Evolutionary conservation across 2,329 filamentous ascomycete genomes (phyloP), one percentile per base, ranked within the genome.

Genomic region (Paramyrothecium roridum): DNA sequence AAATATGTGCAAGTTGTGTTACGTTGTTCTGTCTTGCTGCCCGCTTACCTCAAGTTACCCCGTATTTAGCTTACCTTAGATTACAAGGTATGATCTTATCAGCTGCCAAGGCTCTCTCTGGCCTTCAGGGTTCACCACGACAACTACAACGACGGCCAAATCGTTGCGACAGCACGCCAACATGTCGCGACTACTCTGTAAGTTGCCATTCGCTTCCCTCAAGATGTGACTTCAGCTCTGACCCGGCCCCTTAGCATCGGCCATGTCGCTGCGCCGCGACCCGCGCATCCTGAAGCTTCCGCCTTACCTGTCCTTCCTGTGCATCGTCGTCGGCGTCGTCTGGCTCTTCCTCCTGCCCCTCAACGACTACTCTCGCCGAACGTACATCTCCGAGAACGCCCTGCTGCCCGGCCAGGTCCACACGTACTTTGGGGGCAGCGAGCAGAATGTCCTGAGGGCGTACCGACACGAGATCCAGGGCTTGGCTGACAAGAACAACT

Each of bases 311-410:
- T 97, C 93, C 34, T 81, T 91, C 52, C 77, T 96, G 45, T 96
- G 90, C 73, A 86, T 98, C 64, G 65, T 93, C 50, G 83, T 96
- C 65, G 95, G 95, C 53, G 83, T 97, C 54, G 83, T 85, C 63
- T 99, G 93, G 91, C 85, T 99, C 16, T 84, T 97, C 21, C 80
- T 98, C 33, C 84, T 99, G 2, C 95, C 95, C 3, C 81, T 98
- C 53, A 84, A 98, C 72, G 84, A 93, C 62, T 96, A 98, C 76
- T 96, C 92, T 52, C 86, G 95, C 61, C 82, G 84, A 57, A 99
- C 93, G 1, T 99, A 99, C 73, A 95, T 99, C 56, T 98, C 93
- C 47, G 95, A 99, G 73, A 99, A 99, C 71, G 95, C 95, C 12
- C 85, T 99, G 34, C 79, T 99, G 16, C 95, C 95, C 0, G 95